Percentiles rank a stretch among this genome's conserved stretches.
Conservation (phyloP, 176 grass and related monocot species). For the Secale cereale region DNA sequence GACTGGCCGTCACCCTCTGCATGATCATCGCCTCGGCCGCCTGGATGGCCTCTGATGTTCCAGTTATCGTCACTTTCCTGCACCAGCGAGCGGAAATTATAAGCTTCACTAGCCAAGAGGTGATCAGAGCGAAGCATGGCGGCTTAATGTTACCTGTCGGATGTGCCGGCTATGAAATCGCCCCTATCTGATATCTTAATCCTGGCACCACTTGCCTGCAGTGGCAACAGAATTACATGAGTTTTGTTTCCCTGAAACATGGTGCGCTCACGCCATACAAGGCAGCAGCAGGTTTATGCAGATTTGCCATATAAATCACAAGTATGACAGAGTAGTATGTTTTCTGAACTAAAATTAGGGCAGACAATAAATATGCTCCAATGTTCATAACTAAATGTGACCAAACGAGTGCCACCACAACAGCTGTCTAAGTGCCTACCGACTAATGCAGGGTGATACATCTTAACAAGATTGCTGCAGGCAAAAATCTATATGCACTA, state of each 20-base stretch:
- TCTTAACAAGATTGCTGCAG: not conserved
- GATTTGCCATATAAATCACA: not conserved
- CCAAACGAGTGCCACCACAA: not conserved
- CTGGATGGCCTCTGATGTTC: constrained; percentile 69
- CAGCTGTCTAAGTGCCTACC: not conserved
- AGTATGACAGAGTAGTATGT: not conserved
- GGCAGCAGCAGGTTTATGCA: not conserved
- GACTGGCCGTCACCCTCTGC: constrained; percentile 85
- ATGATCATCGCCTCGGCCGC: constrained; percentile 86
- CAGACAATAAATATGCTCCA: not conserved
- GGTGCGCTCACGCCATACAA: not conserved
- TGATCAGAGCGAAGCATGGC: not conserved
- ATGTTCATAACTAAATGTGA: not conserved
- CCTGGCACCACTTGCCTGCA: constrained; percentile 93
- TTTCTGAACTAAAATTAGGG: not conserved
- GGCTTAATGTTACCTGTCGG: constrained; percentile 53
- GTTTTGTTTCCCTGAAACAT: not conserved
- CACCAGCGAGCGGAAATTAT: not conserved
- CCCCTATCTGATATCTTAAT: constrained; percentile 99
- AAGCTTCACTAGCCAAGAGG: not conserved
- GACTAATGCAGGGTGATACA: not conserved
- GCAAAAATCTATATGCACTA: too few species aligned
- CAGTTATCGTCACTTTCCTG: constrained; percentile 98
- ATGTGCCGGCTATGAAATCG: constrained; percentile 83
- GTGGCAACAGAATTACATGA: not conserved